Evolutionary conservation across 192 early-diverging fungal genomes (phyloP), one percentile per base, ranked within the genome.

Genomic region (Entomortierella lignicola): DNA sequence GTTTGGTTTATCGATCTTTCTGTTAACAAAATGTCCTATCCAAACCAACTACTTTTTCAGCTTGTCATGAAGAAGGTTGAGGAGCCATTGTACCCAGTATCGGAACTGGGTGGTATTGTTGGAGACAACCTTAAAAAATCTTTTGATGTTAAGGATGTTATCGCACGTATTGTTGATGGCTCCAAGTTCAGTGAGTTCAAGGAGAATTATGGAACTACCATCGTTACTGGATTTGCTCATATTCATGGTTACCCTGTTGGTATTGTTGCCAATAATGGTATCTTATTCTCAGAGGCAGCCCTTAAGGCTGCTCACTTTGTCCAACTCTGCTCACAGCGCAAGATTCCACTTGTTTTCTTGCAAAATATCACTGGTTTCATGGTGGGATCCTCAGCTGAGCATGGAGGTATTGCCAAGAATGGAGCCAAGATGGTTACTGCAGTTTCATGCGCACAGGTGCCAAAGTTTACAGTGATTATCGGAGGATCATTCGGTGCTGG

Each of bases 311-410:
- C 97, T 17, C 97, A 98, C 69, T 98, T 98, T 75, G 91, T 98
- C 50, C 88, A 98, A 84, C 85, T 98, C 17, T 96, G 95, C 86
- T 84, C 89, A 20, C 95, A 97, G 85, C 88, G 96, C 51, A 85
- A 85, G 34, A 95, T 97, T 48, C 96, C 96, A 11, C 82, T 97
- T 29, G 86, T 97, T 12, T 98, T 98, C 77, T 84, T 98, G 69
- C 97, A 98, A 66, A 97, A 98, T 80, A 98, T 98, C 68, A 97
- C 95, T 29, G 95, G 95, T 42, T 97, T 97, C 84, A 98, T 98
- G 97, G 96, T 98, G 8, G 96, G 96, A 31, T 90, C 93, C 31
- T 91, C 91, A 25, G 97, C 96, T 34, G 97, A 98, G 82, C 94
- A 95, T 18, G 93, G 93, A 57, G 97, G 97, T 62, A 98, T 98